Evolutionary conservation across 805 yeast genomes (phyloP).

Genomic region (Nakazawaea siamensis): DNA sequence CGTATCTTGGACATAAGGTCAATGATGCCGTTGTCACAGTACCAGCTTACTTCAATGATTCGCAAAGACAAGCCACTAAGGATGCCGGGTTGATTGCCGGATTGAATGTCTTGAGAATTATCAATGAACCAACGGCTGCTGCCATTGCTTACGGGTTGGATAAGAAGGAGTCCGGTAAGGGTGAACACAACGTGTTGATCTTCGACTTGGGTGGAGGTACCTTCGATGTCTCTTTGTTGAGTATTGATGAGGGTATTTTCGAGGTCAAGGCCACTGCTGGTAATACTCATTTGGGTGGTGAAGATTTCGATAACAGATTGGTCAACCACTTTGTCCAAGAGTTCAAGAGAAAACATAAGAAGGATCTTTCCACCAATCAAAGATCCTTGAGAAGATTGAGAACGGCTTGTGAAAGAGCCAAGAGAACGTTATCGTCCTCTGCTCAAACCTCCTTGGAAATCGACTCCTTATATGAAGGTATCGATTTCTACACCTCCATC

Average conservation of each 20-base stretch:
- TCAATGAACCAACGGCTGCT: constrained; percentile 83
- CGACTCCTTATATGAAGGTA: constrained; percentile 90
- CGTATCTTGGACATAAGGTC: constrained; percentile 41
- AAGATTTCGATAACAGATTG: constrained; percentile 70
- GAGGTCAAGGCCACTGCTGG: constrained; percentile 82
- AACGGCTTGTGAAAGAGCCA: constrained; percentile 98
- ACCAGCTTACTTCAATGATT: constrained; percentile 78
- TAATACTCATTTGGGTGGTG: constrained; percentile 81
- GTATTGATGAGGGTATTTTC: constrained; percentile 73
- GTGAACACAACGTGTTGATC: constrained; percentile 46
- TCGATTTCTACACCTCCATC: constrained; percentile 91
- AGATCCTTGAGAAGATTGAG: constrained; percentile 97
- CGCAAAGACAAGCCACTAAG: constrained; percentile 80
- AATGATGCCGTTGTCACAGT: constrained; percentile 77
- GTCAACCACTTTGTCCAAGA: constrained; percentile 90
- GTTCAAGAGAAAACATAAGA: constrained; percentile 97
- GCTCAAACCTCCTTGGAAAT: constrained; percentile 94
- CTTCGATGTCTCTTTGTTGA: constrained; percentile 71
- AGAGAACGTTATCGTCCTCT: constrained; percentile 95
- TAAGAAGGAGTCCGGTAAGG: constrained; percentile 28
- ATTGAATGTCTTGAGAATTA: constrained; percentile 62
- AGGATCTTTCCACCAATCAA: constrained; percentile 87
- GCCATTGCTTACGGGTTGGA: constrained; percentile 77
- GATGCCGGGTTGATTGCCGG: constrained; percentile 74
- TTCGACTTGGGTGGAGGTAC: constrained; percentile 86